Base-by-base conservation (phyloP, 106 monocot species). In the Dioscorea alata region DNA sequence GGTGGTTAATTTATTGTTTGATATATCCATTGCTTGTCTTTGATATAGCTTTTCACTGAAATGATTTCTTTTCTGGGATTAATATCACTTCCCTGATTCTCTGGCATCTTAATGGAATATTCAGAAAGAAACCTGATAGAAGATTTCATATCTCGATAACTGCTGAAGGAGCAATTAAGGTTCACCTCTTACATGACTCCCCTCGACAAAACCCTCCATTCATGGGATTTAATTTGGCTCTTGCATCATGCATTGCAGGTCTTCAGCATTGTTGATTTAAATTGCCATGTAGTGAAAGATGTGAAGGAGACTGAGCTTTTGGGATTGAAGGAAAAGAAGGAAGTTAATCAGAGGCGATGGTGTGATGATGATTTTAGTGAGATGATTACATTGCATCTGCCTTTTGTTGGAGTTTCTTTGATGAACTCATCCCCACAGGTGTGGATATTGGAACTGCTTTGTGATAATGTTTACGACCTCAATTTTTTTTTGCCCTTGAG, bases 121-220 rank as follows among this genome's bases (percentile, higher is more conserved):
- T 25, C 89, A 99, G 97, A 99, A n/a, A n/a, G n/a, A n/a, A 90
- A 84, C 80, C 89, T 67, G 92, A 97, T 32, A 89, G 97, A 75
- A 89, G 68, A 77, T 71, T 92, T n/a, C 74, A 62, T 73, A 59
- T 90, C 32, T 84, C 82, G 23, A 69, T 99, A 54, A 80, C 79
- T 66, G 83, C 92, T 31, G 97, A 99, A 83, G 97, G 92, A 79
- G 89, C 97, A 71, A 87, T 73, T 53, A 99, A 92, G 97, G 96
- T 92, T 71, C 19, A 33, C 14, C 48, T 25, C 25, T 32, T 28
- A 28, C 28, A 28, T 28, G 18, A 60, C 21, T 6, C 42, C 10
- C 42, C 6, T 42, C 5, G 42, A 42, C 42, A 42, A 10, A 42
- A 42, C 6, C 28, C 2, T n/a, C 3, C 3, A 28, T 28, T 28